These are phyloP conservation scores for Dipodascus albidus DNA, from an alignment of 805 yeast genomes.

Conservation along the genomic window DNA sequence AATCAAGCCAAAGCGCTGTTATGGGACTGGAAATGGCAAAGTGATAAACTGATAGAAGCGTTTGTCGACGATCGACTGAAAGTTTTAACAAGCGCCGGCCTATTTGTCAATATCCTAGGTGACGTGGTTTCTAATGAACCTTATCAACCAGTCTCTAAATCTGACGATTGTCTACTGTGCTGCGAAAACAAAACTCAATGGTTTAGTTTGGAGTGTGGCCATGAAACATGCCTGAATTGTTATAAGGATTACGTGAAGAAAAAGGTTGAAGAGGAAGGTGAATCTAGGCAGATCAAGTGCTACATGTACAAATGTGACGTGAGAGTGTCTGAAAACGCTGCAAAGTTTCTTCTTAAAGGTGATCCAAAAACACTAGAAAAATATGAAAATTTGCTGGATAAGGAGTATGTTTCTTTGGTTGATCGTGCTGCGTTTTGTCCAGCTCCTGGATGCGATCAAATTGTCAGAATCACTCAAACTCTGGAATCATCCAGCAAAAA, in stretches of 20 bases:
- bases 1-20: conserved; percentile 35
- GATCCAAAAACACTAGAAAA: conserved; percentile 12
- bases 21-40: conserved; percentile 46
- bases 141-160: neutral
- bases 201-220: conserved; percentile 56
- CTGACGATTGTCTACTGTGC: neutral
- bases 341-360: conserved; percentile 28
- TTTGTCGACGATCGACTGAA: conserved; percentile 35
- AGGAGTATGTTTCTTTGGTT: conserved; percentile 41
- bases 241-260: conserved; percentile 48
- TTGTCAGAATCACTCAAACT: conserved; percentile 34
- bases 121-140: neutral
- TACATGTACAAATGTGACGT: conserved; percentile 41
- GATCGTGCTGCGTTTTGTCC: conserved; percentile 66
- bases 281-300: conserved; percentile 41
- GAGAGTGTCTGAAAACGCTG: conserved; percentile 23
- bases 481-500: conserved; percentile 14
- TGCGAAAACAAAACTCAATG: neutral
- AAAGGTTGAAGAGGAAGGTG: conserved; percentile 25
- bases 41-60: conserved; percentile 43
- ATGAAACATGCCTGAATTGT: conserved; percentile 60
- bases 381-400: conserved; percentile 19
- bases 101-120: conserved; percentile 9
- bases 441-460: conserved; percentile 59
- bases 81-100: conserved; percentile 27